Evolutionary conservation across 139 green algal genomes (phyloP), one percentile per base, ranked within the genome.

Genomic region (Coelastrella sp.): DNA sequence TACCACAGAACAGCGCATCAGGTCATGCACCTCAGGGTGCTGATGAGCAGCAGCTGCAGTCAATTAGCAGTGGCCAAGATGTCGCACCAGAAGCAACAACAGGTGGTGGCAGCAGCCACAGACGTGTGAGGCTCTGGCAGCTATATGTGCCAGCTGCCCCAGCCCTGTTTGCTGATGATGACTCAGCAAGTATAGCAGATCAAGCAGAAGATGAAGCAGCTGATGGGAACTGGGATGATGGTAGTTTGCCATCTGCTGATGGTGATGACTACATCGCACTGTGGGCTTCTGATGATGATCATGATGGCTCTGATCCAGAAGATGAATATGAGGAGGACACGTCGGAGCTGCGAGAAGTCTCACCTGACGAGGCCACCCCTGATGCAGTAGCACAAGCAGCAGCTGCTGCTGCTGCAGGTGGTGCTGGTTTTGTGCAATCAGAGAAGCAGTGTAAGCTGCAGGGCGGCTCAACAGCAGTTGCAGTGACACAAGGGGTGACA

Each of bases 91-190:
- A 30, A 9, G 45, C 43, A 1, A 48, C 45, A 62, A 21, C n/a
- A 27, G n/a, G 34, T 27, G 27, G 43, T 43, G 64, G 69, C 69
- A 60, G 69, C 69, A 78, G 35, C 23, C 53, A 40, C n/a, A 5
- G 6, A 43, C 21, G 23, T 27, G 4, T 63, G 3, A 32, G 6
- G 27, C 50, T 51, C 19, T 81, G 73, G 73, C 15, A 68, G 73
- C 21, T 81, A 50, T 81, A 51, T 50, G 73, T 81, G 32, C 73
- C 73, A 21, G 43, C 73, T 32, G 73, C 73, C 6, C 73, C 73
- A 35, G 50, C n/a, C 23, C 27, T 79, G 9, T 62, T 64, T 79
- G 43, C 4, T 51, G 69, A 38, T 77, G 38, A 32, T 77, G 68
- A 57, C 2, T 15, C 23, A n/a, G 40, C 21, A 59, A 21, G 21